Percentiles rank a stretch among this genome's conserved stretches.
These are phyloP conservation scores for Elsinoe necatrix DNA, from an alignment of 2,329 filamentous ascomycete species.

Conservation along the genomic window DNA sequence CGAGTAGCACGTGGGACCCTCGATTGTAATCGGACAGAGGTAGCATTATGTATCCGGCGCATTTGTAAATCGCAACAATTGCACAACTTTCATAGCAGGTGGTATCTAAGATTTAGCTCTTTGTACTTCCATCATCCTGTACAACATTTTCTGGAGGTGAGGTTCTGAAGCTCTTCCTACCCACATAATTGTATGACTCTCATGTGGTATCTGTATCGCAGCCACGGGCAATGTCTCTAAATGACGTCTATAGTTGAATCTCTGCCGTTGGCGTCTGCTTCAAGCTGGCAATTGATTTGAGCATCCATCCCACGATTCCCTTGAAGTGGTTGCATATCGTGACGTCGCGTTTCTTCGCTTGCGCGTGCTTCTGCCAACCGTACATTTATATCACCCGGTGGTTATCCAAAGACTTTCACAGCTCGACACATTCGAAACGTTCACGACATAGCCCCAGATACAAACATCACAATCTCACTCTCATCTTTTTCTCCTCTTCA, in stretches of 20 bases:
- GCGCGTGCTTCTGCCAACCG: not conserved
- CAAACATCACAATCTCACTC: too few species aligned
- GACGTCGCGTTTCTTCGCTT: constrained; percentile 5
- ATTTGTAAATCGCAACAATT: too few species aligned
- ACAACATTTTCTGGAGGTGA: too few species aligned
- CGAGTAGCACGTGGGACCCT: not conserved
- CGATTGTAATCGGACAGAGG: not conserved
- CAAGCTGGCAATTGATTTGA: not conserved
- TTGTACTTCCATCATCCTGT: too few species aligned
- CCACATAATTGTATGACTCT: too few species aligned
- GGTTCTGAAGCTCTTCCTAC: too few species aligned
- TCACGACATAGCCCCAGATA: too few species aligned
- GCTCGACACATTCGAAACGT: not conserved
- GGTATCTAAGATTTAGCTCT: too few species aligned
- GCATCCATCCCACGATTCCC: not conserved
- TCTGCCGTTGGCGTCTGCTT: not conserved
- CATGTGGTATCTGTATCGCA: too few species aligned
- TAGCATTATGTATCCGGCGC: not conserved
- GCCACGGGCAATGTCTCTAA: too few species aligned
- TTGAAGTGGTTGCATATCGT: constrained; percentile 12
- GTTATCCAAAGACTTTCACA: not conserved
- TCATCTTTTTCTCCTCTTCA: too few species aligned
- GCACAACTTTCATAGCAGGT: too few species aligned
- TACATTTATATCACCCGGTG: not conserved
- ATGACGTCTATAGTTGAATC: not conserved